These are phyloP conservation scores for Kingdonia uniflora DNA, from an alignment of 164 flowering plant genomes.

Conservation along the genomic window DNA sequence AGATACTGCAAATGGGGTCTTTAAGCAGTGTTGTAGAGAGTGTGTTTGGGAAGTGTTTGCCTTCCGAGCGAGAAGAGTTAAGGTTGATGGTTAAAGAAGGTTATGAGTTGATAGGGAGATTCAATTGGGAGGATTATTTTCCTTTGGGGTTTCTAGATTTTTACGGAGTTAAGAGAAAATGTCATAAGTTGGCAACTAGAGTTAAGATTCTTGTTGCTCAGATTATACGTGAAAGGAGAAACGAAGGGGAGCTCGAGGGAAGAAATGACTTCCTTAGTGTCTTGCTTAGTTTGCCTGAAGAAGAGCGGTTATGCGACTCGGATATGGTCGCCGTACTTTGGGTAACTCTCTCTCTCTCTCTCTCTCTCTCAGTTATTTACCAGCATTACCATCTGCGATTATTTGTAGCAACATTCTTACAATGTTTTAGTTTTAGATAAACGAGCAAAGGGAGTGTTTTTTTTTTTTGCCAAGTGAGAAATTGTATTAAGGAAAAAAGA, in stretches of 20 bases:
- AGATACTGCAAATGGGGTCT: conserved; percentile 40
- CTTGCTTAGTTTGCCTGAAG: conserved; percentile 47
- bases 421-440: no score
- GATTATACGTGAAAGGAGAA: conserved; percentile 43
- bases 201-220: conserved; percentile 35
- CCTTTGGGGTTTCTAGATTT: conserved; percentile 57
- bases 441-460: no score
- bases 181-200: conserved; percentile 33
- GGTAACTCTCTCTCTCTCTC: conserved; percentile 35
- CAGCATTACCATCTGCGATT: no score
- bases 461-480: no score
- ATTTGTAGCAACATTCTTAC: no score
- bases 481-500: no score
- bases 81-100: conserved; percentile 64
- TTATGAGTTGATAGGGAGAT: conserved; percentile 51
- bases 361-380: background rate
- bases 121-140: conserved; percentile 65
- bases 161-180: conserved; percentile 63
- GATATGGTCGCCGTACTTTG: conserved; percentile 76
- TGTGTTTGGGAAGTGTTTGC: conserved; percentile 45
- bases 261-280: conserved; percentile 54
- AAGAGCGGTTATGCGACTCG: conserved; percentile 42
- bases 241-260: conserved; percentile 13
- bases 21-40: conserved; percentile 51
- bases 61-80: conserved; percentile 25